Evolutionary conservation across 169 alveolate genomes (phyloP).

Genomic region (Cryptosporidium sp.): DNA sequence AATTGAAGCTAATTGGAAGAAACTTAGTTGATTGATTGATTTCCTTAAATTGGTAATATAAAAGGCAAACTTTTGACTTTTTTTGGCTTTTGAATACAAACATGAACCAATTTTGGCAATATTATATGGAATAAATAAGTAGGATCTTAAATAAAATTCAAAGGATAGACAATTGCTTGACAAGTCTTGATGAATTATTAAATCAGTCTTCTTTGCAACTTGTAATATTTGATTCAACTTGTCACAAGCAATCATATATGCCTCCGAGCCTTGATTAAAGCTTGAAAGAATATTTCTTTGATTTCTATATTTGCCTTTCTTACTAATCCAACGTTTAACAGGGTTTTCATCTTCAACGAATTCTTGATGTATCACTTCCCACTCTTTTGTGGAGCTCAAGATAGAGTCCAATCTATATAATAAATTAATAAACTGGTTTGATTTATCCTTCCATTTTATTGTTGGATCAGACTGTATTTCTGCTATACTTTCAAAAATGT

Average conservation of each 20-base stretch:
- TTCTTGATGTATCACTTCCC: slow-evolving; percentile 12
- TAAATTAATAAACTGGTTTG: slow-evolving; percentile 1
- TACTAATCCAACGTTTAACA: slow-evolving; percentile 55
- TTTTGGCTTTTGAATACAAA: slow-evolving; percentile 5
- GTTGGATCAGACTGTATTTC: background rate
- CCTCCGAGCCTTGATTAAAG: slow-evolving; percentile 69
- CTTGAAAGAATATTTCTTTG: slow-evolving; percentile 14
- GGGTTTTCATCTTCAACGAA: slow-evolving; percentile 51
- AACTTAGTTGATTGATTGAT: background rate
- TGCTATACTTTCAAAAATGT: background rate
- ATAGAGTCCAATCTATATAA: background rate
- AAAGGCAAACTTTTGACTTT: background rate
- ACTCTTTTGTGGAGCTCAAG: background rate
- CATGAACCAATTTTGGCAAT: slow-evolving; percentile 35
- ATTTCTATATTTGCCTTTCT: slow-evolving; percentile 7
- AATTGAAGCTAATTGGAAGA: slow-evolving; percentile 27
- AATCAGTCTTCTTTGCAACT: slow-evolving; percentile 10
- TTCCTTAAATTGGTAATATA: background rate
- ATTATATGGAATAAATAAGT: slow-evolving; percentile 36
- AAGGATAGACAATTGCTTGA: slow-evolving; percentile 12
- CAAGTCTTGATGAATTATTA: background rate
- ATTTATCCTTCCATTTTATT: slow-evolving; percentile 39
- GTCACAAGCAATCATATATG: slow-evolving; percentile 32
- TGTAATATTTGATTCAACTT: background rate
- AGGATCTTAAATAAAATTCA: slow-evolving; percentile 32